Base-by-base conservation (phyloP, 106 monocot genomes). In the Dactylorhiza incarnata region DNA sequence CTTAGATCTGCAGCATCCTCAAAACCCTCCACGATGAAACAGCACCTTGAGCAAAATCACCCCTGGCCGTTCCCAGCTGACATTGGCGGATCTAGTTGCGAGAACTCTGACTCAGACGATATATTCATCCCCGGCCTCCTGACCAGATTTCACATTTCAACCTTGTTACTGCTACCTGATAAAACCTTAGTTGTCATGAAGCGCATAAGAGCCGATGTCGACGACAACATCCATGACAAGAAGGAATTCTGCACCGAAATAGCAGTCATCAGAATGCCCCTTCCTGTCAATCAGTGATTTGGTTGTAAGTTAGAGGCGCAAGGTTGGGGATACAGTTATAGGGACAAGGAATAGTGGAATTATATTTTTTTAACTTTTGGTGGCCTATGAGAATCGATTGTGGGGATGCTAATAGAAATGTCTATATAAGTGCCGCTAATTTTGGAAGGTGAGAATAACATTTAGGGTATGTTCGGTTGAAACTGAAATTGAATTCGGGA, bases 171-270 rank as follows among this genome's bases (percentile, higher is more conserved):
- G 84, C 86, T 99, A 50, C 81, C 86, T 0, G 94, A 94, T 78
- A 81, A 80, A 29, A 78, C 86, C 12, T 45, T 68, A 7, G 80
- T 99, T 10, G 91, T 94, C 43, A 94, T 99, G 45, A 94, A 99
- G 82, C 79, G 77, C 81, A 84, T 99, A 49, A 56, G 72, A 56
- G 73, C 65, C 48, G 51, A 80, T 44, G 87, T 67, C 51, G 48
- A 80, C 52, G 87, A 89, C 9, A 86, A 89, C 6, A 7, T 81
- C 13, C 93, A 85, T 9, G 87, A 87, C 47, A 87, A 84, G 81
- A 82, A 76, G 48, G 97, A 97, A 48, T 97, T 97, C 76, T 88
- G 83, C 73, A 91, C 97, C 5, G 94, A 97, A 83, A 94, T 97
- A 45, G 91, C 94, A 6, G 83, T 99, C 66, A 99, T 94, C 80